Percentiles rank a stretch among this genome's conserved stretches.
Evolutionary conservation across 106 monocot genomes (phyloP).

Genomic region (Xerophyta viscosa): DNA sequence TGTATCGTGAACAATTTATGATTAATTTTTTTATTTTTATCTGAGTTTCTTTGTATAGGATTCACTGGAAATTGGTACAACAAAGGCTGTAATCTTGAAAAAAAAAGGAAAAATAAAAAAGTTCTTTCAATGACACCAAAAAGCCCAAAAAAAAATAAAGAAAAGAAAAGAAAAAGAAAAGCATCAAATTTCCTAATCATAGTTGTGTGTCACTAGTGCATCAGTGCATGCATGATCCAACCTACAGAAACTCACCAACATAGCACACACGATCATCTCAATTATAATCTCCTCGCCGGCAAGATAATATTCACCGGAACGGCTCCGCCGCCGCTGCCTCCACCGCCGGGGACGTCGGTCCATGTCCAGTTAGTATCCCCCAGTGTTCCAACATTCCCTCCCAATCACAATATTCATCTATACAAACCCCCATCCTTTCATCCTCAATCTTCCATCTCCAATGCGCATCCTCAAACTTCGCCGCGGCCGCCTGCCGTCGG

Average conservation of each 20-base stretch:
- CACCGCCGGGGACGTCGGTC: background rate
- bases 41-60: no score
- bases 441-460: slow-evolving; percentile 54
- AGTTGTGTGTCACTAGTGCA: no score
- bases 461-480: slow-evolving; percentile 56
- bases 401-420: slow-evolving; percentile 58
- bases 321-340: background rate
- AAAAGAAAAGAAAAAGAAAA: background rate
- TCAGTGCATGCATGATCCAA: no score
- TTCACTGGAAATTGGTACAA: no score
- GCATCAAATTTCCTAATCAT: no score
- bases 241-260: background rate
- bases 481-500: slow-evolving; percentile 62
- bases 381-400: slow-evolving; percentile 75
- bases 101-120: no score
- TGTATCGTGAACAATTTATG: no score
- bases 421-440: slow-evolving; percentile 37
- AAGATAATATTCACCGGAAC: background rate
- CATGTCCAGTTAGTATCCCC: slow-evolving; percentile 46
- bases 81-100: no score
- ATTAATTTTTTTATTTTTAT: no score
- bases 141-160: no score
- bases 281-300: no score
- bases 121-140: slow-evolving; percentile 3
- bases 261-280: background rate